phyloP scores from a whole-genome alignment of 768 basidiomycete species.

The Lentinula aciculospora region DNA sequence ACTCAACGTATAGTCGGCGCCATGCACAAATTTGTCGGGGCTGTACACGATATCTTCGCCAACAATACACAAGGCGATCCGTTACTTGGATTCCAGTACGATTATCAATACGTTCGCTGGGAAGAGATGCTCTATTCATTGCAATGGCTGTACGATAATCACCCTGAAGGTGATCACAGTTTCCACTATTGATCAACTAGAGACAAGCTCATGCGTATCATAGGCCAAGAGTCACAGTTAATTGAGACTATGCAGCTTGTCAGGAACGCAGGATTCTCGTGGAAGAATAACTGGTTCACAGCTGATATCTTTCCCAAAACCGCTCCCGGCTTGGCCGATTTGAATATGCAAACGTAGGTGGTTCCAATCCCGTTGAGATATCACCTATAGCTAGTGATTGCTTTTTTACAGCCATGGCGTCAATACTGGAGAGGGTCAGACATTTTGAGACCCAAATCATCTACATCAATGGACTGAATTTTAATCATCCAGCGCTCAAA shows the following conservation, averaged over 20 bases:
- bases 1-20: conserved; percentile 29
- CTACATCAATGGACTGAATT: background rate
- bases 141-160: conserved; percentile 36
- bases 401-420: conserved; percentile 30
- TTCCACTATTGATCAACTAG: background rate
- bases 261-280: conserved; percentile 31
- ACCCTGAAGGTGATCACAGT: conserved; percentile 25
- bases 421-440: conserved; percentile 30
- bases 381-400: background rate
- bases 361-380: background rate
- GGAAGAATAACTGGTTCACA: conserved; percentile 36
- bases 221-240: conserved; percentile 28
- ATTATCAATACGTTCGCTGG: conserved; percentile 37
- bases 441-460: background rate
- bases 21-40: conserved; percentile 30
- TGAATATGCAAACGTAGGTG: conserved; percentile 27
- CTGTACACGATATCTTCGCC: conserved; percentile 29
- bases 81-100: conserved; percentile 34
- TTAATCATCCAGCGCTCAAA: conserved; percentile 25
- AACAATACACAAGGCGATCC: conserved; percentile 28
- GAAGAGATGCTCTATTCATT: conserved; percentile 34
- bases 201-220: background rate
- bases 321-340: conserved; percentile 17
- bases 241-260: conserved; percentile 37
- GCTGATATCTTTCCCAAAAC: conserved; percentile 28